Evolutionary conservation across 345 rosid genomes (phyloP), one percentile per base, ranked within the genome.

Genomic region (Dimocarpus longan): DNA sequence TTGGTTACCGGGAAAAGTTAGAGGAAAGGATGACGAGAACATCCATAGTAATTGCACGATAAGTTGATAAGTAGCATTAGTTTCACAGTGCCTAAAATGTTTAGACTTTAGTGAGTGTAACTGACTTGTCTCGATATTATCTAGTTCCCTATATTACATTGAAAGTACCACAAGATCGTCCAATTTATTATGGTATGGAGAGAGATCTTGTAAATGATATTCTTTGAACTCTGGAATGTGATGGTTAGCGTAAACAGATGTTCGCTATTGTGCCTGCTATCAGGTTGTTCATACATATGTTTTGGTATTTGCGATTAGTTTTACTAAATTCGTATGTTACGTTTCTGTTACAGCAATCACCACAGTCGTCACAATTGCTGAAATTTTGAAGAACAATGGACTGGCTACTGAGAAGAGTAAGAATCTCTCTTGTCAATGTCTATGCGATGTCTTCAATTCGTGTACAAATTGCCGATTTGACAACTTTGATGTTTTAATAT

Each of bases 351-450:
- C 84, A 93, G 95, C 95, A 65, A 93, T 93, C 74, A 85, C 97
- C 9, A 91, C 95, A 2, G 97, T 91, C 16, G 95, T 90, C 22
- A 91, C 92, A 24, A 90, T 95, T 78, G 93, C 99, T 9, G 97
- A 95, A 87, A 95, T 95, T 63, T 82, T 95, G 84, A 95, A 95
- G 93, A 93, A 92, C 73, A 95, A 91, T 81, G 98, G 97, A 63
- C 75, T 95, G 18, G 99, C 95, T 11, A 89, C 87, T 3, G 97
- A 92, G 86, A 93, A 92, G 85, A 93, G 97, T 95, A 86, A 82
- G 93, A 66, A 43, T 59, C 66, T 2, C 2, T 2, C 50, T 10
- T 32, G 22, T 48, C 7, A 28, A 72, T 3, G 24, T 67, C 9
- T 32, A 6, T 65, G 22, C 6, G 43, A 26, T 44, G 22, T 3